Evolutionary conservation across 2,329 filamentous ascomycete genomes (phyloP), one percentile per base, ranked within the genome.

Genomic region (Pseudocercospora macadamiae): DNA sequence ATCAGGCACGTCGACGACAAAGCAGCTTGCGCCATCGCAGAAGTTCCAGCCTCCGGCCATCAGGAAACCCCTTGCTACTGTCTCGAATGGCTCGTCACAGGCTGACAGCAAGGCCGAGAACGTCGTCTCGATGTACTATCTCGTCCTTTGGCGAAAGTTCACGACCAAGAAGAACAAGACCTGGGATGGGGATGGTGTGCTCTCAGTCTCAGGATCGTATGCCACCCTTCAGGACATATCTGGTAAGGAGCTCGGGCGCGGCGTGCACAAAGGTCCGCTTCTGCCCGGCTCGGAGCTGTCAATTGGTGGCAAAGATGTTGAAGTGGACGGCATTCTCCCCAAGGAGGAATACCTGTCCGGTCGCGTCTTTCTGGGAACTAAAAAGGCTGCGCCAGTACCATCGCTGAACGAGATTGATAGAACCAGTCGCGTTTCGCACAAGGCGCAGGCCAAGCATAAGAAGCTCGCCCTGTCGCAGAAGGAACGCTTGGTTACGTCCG

Each of bases 81-180:
- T 74, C 28, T 55, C 57, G 10, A 68, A 56, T 59, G 47, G 66
- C 19, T 59, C 54, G 14, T 64, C 55, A 19, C 56, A 61, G 49
- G 32, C 54, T 37, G 37, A 55, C 16, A 42, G 32, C 36, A 54
- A 63, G 9, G 3, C 54, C 16, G 60, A 68, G 6, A 48, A 58
- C n/a, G 68, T 67, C 9, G 55, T 63, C 4, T 70, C 76, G 37
- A 73, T 66, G 47, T 80, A 78, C 60, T 80, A 77, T 55, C 75
- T 70, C 0, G 79, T 80, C 0, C 60, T 80, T 14, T 81, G 79
- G 87, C 84, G 88, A 18, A 89, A 89, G 71, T 83, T 82, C 52
- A 89, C 86, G 0, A 82, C 77, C 4, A 90, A 89, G 72, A 91
- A 90, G 74, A 85, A 90, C 73, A 90, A 90, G 71, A 90, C 86